These are phyloP conservation scores for Neurospora sp. DNA, from an alignment of 495 filamentous ascomycete species.

Conservation along the genomic window DNA sequence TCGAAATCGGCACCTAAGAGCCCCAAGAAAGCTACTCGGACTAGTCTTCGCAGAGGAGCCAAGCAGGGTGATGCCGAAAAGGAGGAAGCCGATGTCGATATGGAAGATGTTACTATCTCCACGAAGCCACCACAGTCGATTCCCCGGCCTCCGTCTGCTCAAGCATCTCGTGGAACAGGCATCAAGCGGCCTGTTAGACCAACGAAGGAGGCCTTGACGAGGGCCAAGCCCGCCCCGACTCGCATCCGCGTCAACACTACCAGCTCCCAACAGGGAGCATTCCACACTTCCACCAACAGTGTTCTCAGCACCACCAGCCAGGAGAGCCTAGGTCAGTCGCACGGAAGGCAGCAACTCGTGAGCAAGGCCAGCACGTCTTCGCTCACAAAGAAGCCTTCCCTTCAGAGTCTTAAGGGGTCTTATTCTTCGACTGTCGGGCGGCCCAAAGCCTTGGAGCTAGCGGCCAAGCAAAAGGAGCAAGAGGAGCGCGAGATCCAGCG, in stretches of 20 bases:
- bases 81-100: slow-evolving; percentile 38
- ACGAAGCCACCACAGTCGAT: slow-evolving; percentile 46
- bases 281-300: slow-evolving; percentile 47
- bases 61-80: slow-evolving; percentile 26
- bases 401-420: slow-evolving; percentile 59
- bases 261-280: slow-evolving; percentile 50
- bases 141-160: slow-evolving; percentile 37
- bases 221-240: slow-evolving; percentile 64
- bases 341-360: slow-evolving; percentile 30
- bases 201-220: slow-evolving; percentile 53
- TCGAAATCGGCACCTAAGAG: slow-evolving; percentile 16
- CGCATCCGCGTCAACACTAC: slow-evolving; percentile 68
- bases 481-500: slow-evolving; percentile 69
- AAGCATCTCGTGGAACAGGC: slow-evolving; percentile 43
- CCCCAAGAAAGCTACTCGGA: slow-evolving; percentile 32
- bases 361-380: slow-evolving; percentile 61
- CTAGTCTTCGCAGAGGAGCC: slow-evolving; percentile 43
- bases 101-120: slow-evolving; percentile 39
- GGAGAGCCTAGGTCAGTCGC: slow-evolving; percentile 43
- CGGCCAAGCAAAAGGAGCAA: slow-evolving; percentile 66
- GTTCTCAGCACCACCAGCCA: slow-evolving; percentile 47
- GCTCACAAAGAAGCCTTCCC: slow-evolving; percentile 53
- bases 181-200: slow-evolving; percentile 60
- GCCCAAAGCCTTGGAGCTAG: slow-evolving; percentile 51
- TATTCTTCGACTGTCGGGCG: slow-evolving; percentile 46